Base-by-base conservation (phyloP, 2,329 filamentous ascomycete genomes). In the Paramyrothecium sp. region DNA sequence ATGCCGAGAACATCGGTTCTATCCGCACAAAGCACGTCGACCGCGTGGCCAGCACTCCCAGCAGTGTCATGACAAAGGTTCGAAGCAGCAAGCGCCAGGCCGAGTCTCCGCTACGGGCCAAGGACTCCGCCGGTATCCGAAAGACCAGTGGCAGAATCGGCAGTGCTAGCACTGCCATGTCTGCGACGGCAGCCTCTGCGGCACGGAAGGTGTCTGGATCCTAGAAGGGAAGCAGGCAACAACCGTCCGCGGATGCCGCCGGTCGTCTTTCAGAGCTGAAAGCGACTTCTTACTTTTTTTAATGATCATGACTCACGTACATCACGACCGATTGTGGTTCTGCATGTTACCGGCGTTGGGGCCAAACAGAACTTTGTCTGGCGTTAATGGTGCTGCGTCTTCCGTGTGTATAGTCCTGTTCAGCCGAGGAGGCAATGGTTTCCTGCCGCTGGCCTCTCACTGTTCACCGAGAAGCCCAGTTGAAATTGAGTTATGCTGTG, bases 1-100 rank as follows among this genome's bases (percentile, higher is more conserved):
- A 92, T 63, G 82, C 84, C 12, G 89, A 92, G 69, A 92, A 92
- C 65, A 81, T 88, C 70, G 86, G 87, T 33, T 73, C 78, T 22
- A 73, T 78, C 33, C 84, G 86, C 59, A 81, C 81, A 47, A 89
- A 89, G 65, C 75, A 78, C 34, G 83, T 86, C 64, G 84, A 84
- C 41, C 78, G 77, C 70, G 71, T 80, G 76, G 73, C 75, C 16
- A 85, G 82, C 61, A 80, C 81, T 30, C 82, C 82, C 4, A 79
- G 80, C 51, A 44, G 38, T 44, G 78, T 84, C 13, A 72, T 89
- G 64, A 80, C 81, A 71, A 91, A 90, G 75, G 83, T 89, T 60
- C 85, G 89, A 53, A 81, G 83, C 63, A 83, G 83, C 64, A 84
- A 83, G 69, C 77, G 83, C 33, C 77, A 77, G 38, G 78, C 65